phyloP scores from a whole-genome alignment of 176 grass and related monocot species.

The Thinopyrum elongatum region DNA sequence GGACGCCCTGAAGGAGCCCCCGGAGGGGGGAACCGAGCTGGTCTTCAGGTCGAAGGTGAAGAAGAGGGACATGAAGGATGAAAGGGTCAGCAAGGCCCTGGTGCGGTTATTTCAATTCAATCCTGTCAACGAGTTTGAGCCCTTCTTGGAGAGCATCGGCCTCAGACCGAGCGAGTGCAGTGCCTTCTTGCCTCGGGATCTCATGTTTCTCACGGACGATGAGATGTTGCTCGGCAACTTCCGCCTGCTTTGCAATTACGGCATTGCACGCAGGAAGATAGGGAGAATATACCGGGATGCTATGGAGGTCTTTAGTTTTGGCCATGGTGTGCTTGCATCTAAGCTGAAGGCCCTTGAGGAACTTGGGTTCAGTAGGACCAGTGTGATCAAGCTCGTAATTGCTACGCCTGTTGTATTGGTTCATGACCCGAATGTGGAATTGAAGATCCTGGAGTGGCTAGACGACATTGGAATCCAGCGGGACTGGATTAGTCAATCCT shows the following conservation, averaged over 20 bases:
- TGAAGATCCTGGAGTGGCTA: conserved; percentile 50
- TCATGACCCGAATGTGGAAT: conserved; percentile 21
- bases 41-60: conserved; percentile 29
- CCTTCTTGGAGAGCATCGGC: conserved; percentile 73
- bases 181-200: conserved; percentile 45
- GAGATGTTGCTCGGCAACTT: conserved; percentile 44
- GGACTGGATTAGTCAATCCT: conserved; percentile 51
- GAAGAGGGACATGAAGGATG: conserved; percentile 33
- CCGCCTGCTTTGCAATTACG: conserved; percentile 55
- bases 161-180: conserved; percentile 33
- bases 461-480: conserved; percentile 39
- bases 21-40: neutral
- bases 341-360: conserved; percentile 57
- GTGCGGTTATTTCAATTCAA: conserved; percentile 42
- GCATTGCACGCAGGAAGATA: conserved; percentile 49
- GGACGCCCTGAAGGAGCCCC: conserved; percentile 34
- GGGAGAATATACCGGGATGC: conserved; percentile 56
- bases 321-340: conserved; percentile 33
- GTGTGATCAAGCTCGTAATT: conserved; percentile 55
- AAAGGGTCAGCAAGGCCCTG: conserved; percentile 35
- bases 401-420: conserved; percentile 44
- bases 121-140: conserved; percentile 72
- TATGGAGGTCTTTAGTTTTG: conserved; percentile 32
- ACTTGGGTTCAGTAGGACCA: conserved; percentile 55
- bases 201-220: conserved; percentile 60